These are phyloP conservation scores for Botrytis porri DNA, from an alignment of 2,329 filamentous ascomycete genomes.

Conservation along the genomic window DNA sequence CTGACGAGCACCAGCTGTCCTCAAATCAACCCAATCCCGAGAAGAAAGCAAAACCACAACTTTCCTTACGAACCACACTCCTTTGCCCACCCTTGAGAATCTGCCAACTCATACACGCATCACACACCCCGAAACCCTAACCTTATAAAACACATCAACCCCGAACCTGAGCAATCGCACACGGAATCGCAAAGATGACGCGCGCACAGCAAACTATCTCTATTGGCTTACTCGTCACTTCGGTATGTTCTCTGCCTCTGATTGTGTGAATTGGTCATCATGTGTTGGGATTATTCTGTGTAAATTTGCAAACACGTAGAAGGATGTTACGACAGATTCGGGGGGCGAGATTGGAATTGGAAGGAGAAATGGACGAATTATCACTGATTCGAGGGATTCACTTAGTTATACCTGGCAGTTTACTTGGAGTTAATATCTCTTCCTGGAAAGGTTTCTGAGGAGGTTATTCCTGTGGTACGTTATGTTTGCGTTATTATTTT, in stretches of 20 bases:
- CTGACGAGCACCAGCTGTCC: slow-evolving; percentile 24
- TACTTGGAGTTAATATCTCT: slow-evolving; percentile 82
- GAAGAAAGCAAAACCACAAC: slow-evolving; percentile 8
- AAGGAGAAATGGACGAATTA: slow-evolving; percentile 1
- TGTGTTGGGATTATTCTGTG: slow-evolving; percentile 14
- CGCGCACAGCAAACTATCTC: slow-evolving; percentile 92
- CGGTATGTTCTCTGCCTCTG: slow-evolving; percentile 52
- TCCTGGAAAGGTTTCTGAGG: slow-evolving; percentile 71
- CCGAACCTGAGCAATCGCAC: slow-evolving; percentile 17
- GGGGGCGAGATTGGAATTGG: not conserved
- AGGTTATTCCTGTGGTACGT: slow-evolving; percentile 87
- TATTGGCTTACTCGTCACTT: slow-evolving; percentile 80
- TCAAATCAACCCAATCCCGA: slow-evolving; percentile 18
- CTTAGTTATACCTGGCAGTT: slow-evolving; percentile 81
- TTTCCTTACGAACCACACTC: slow-evolving; percentile 36
- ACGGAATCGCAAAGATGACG: slow-evolving; percentile 67
- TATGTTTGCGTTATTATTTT: not conserved
- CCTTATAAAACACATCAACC: slow-evolving; percentile 16
- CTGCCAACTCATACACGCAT: slow-evolving; percentile 22
- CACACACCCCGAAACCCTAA: slow-evolving; percentile 11
- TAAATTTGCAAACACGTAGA: slow-evolving; percentile 17
- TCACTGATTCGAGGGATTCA: slow-evolving; percentile 13
- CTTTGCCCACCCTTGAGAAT: slow-evolving; percentile 26
- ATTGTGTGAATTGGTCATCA: slow-evolving; percentile 7
- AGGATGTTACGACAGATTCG: slow-evolving; percentile 22